phyloP scores from a whole-genome alignment of 2,329 filamentous ascomycete species.

The Cladosporium cucumerinum region DNA sequence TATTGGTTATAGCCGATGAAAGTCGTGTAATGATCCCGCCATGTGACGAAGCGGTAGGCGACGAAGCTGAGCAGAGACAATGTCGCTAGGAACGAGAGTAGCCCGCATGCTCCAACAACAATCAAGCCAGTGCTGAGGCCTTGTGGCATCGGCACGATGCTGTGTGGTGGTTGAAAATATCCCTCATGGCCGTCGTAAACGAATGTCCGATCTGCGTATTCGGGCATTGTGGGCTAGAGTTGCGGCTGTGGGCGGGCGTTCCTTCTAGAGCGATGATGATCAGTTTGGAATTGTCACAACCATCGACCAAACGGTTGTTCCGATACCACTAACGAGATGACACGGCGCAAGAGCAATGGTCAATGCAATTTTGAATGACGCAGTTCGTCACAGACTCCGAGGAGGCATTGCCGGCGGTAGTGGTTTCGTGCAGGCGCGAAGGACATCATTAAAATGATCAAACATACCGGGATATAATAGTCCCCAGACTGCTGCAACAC shows the following conservation, averaged over 20 bases:
- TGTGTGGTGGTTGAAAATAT: slow-evolving; percentile 14
- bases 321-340: not conserved
- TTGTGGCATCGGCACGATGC: slow-evolving; percentile 3
- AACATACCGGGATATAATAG: slow-evolving; percentile 3
- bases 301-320: not conserved
- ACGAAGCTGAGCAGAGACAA: slow-evolving; percentile 33
- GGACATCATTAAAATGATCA: not conserved
- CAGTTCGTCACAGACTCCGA: not conserved
- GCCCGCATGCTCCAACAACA: slow-evolving; percentile 11
- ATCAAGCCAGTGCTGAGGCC: slow-evolving; percentile 5
- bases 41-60: slow-evolving; percentile 28
- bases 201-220: not conserved
- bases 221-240: not conserved
- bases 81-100: slow-evolving; percentile 17
- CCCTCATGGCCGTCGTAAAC: slow-evolving; percentile 2
- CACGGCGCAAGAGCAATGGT: not conserved
- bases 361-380: not conserved
- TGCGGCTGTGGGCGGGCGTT: not conserved
- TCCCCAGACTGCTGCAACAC: not conserved
- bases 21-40: slow-evolving; percentile 31
- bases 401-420: not conserved
- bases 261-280: not conserved
- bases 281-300: not conserved
- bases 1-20: slow-evolving; percentile 57
- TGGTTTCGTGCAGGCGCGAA: not conserved